phyloP scores from a whole-genome alignment of 768 basidiomycete species.

The Leccinum ochraceum region DNA sequence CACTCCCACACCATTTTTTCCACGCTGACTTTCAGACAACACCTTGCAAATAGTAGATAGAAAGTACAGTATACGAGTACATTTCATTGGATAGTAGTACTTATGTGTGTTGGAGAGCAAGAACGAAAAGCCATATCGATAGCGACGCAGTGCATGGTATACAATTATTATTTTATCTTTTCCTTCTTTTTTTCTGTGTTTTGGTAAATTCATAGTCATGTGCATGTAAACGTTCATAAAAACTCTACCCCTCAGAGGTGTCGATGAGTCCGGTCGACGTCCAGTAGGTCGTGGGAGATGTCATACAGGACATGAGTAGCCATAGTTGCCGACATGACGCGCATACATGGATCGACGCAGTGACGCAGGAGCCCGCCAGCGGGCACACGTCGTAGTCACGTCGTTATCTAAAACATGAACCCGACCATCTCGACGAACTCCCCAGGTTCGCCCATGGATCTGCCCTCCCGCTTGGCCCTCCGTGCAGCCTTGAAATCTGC shows the following conservation, averaged over 20 bases:
- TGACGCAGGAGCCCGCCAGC: background rate
- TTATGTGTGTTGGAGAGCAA: background rate
- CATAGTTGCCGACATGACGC: background rate
- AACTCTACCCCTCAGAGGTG: background rate
- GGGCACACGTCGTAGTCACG: background rate
- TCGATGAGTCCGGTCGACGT: background rate
- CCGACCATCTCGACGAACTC: conserved; percentile 32
- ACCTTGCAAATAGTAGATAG: too few relatives aligned
- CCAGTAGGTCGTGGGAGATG: background rate
- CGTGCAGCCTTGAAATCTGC: conserved; percentile 33
- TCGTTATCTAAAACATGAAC: conserved; percentile 11
- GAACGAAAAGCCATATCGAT: background rate
- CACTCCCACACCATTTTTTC: too few relatives aligned
- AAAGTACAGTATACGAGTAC: background rate
- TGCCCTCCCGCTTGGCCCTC: conserved; percentile 30
- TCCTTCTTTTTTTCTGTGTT: background rate
- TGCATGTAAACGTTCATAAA: background rate
- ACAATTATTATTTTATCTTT: background rate
- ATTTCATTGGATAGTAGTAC: background rate
- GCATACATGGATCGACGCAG: background rate
- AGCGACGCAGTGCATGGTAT: background rate
- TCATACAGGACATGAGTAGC: background rate
- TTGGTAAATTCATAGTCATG: background rate
- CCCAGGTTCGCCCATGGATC: background rate
- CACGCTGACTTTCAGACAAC: too few relatives aligned